Evolutionary conservation across 371 early-diverging fungal genomes (phyloP).

Genomic region (Mortierella sp.): DNA sequence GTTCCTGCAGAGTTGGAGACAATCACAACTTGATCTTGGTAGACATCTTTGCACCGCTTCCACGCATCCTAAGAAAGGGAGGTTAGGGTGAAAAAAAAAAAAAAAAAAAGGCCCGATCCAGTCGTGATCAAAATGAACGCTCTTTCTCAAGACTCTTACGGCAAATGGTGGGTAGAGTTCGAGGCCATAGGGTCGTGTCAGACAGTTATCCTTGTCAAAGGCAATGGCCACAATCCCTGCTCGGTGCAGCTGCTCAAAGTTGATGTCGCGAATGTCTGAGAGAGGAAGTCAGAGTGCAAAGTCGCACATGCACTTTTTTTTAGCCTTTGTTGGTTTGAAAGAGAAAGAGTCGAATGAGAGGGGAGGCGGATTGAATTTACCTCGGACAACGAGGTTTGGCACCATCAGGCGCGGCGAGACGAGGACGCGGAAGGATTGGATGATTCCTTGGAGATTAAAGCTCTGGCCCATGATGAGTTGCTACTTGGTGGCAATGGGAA

Average conservation of each 20-base stretch:
- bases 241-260: conserved; percentile 66
- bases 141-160: conserved; percentile 45
- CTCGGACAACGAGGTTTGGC: conserved; percentile 80
- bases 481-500: neutral
- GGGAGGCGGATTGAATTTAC: conserved; percentile 48
- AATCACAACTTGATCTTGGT: conserved; percentile 74
- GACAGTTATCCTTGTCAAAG: conserved; percentile 96
- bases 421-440: conserved; percentile 65
- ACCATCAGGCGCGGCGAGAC: conserved; percentile 74
- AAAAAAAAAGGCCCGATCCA: neutral
- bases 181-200: conserved; percentile 86
- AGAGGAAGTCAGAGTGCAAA: neutral
- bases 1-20: conserved; percentile 97
- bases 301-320: no score
- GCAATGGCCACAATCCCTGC: conserved; percentile 73
- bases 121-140: neutral
- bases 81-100: neutral
- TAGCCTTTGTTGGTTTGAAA: neutral
- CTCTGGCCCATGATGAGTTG: conserved; percentile 80
- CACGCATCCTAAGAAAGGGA: conserved; percentile 66
- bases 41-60: conserved; percentile 70
- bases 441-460: conserved; percentile 75
- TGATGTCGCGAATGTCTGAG: conserved; percentile 76
- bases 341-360: neutral
- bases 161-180: conserved; percentile 76